Base-by-base conservation (phyloP, 1,139 yeast genomes). In the Yamadazyma friedrichii region DNA sequence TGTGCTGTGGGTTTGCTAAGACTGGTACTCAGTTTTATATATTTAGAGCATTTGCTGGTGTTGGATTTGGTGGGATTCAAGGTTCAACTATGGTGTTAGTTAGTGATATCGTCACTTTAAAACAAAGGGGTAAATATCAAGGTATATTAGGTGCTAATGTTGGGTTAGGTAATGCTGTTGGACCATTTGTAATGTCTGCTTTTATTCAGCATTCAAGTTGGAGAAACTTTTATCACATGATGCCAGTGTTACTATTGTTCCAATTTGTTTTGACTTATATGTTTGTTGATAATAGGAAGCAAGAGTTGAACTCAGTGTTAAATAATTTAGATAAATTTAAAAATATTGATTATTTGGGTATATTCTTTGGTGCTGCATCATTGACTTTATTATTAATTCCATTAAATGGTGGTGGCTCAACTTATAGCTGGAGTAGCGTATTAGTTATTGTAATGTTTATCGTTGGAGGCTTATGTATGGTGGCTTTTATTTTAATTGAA, bases 121-220 rank as follows among this genome's bases (percentile, higher is more conserved):
- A 63, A 46, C 70, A 72, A 44, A 57, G 77, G 45, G 77, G 77
- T 0, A 70, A 67, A 46, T 72, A 61, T 48, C 75, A 70, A 49
- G 77, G 77, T 2, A 70, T 71, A 31, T 56, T 78, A 26, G 83
- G 82, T 5, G 56, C 75, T 1, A 64, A 66, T 44, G 74, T 77
- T 15, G 84, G 83, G 0, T 46, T 77, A 9, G 85, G 84, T 2
- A 75, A 74, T 51, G 75, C 77, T 1, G 49, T 74, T 11, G 84
- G 84, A 0, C 84, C 84, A 0, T 74, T 79, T 44, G 52, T 79
- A 13, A 75, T 76, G 57, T 70, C 80, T n/a, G 79, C 70, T 0
- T 75, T 78, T 48, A 65, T 71, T 9, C 56, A 63, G 31, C 59
- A 59, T 35, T 53, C 58, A n/a, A 52, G 67, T 31, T 80, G 85